Evolutionary conservation across 176 grass and related monocot genomes (phyloP).

Genomic region (Bonia amplexicaulis): DNA sequence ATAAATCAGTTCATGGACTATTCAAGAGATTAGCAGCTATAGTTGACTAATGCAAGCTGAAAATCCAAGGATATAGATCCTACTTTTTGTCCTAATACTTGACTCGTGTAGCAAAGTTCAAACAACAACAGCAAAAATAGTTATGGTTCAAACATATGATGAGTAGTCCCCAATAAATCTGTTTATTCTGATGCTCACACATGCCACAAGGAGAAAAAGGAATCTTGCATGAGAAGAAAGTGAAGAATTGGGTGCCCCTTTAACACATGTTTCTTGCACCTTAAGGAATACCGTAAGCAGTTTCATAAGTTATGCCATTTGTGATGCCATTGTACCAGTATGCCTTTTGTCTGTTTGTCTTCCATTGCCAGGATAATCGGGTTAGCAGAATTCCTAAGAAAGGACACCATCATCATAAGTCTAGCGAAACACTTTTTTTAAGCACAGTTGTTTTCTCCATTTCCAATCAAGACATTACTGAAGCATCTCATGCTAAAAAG

Average conservation of each 20-base stretch:
- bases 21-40: not conserved
- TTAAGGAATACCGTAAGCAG: conserved; percentile 16
- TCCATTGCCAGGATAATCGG: conserved; percentile 23
- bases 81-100: not conserved
- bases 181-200: not conserved
- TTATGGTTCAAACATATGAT: conserved; percentile 8
- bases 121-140: not conserved
- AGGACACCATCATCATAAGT: not conserved
- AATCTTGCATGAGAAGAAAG: conserved; percentile 35
- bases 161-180: not conserved
- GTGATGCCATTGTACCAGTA: conserved; percentile 9
- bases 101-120: not conserved
- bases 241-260: conserved; percentile 20
- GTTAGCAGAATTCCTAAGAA: conserved; percentile 29
- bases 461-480: conserved; percentile 17
- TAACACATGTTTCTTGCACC: conserved; percentile 29
- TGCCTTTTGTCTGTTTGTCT: conserved; percentile 38
- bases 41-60: not conserved
- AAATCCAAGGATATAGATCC: not conserved
- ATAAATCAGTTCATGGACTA: conserved; percentile 27
- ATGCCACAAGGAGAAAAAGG: conserved; percentile 14
- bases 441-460: conserved; percentile 12
- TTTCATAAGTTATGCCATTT: conserved; percentile 25
- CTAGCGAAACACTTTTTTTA: conserved; percentile 13
- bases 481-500: conserved; percentile 30